Percentiles rank a stretch among this genome's conserved stretches.
These are phyloP conservation scores for Cystofilobasidium bisporidii DNA, from an alignment of 768 basidiomycete genomes.

Conservation along the genomic window DNA sequence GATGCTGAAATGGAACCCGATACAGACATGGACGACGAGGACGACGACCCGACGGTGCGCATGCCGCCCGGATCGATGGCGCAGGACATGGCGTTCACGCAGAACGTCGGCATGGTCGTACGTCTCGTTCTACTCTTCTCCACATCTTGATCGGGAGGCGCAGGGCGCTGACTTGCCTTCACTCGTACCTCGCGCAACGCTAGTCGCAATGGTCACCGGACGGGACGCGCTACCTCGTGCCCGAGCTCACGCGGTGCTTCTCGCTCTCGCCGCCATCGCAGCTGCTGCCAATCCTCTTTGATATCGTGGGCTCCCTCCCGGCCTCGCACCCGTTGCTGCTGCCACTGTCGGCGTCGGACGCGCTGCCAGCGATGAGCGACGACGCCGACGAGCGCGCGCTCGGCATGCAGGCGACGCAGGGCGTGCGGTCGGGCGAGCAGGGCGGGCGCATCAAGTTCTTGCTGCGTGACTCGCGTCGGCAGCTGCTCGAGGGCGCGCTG, in stretches of 20 bases:
- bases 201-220: constrained; percentile 12
- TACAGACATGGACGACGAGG: neutral
- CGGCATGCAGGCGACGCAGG: neutral
- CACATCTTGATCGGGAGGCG: neutral
- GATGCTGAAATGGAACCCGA: neutral
- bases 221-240: constrained; percentile 1
- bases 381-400: neutral
- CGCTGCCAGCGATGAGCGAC: constrained; percentile 1
- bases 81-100: constrained; percentile 11
- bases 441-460: constrained; percentile 27
- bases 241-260: constrained; percentile 22
- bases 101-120: constrained; percentile 19
- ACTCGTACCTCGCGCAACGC: neutral
- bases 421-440: neutral
- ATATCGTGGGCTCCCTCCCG: constrained; percentile 11
- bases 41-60: neutral
- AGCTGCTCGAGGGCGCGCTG: constrained; percentile 22
- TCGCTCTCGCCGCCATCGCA: constrained; percentile 20
- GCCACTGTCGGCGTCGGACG: constrained; percentile 4
- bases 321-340: constrained; percentile 16
- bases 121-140: neutral
- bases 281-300: constrained; percentile 22
- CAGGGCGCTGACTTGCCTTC: neutral
- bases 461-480: constrained; percentile 19
- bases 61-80: neutral